phyloP scores from a whole-genome alignment of 768 basidiomycete genomes.

The Favolaschia claudopus region DNA sequence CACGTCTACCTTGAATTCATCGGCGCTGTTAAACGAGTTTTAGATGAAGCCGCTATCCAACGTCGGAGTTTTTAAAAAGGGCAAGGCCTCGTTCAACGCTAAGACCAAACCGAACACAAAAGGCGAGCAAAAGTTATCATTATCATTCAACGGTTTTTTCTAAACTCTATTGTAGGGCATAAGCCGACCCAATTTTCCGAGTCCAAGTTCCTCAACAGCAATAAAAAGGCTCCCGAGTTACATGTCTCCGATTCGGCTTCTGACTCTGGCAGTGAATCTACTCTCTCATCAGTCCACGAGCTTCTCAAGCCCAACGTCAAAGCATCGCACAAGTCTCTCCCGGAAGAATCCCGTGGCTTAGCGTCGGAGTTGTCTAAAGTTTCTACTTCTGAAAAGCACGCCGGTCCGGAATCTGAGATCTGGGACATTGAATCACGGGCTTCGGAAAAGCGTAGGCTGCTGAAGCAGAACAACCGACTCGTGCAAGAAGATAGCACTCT shows the following conservation, averaged over 20 bases:
- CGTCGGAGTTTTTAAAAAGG: slow-evolving; percentile 70
- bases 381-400: not conserved
- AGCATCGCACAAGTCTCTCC: not conserved
- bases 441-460: slow-evolving; percentile 18
- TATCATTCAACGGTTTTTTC: not conserved
- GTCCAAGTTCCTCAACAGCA: slow-evolving; percentile 49
- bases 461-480: not conserved
- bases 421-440: slow-evolving; percentile 62
- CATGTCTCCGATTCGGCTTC: slow-evolving; percentile 18
- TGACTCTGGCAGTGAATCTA: slow-evolving; percentile 21
- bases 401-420: slow-evolving; percentile 45
- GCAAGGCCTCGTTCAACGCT: slow-evolving; percentile 63
- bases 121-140: slow-evolving; percentile 30
- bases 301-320: slow-evolving; percentile 15
- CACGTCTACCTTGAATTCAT: not conserved
- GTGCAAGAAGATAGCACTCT: slow-evolving; percentile 1
- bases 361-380: slow-evolving; percentile 5
- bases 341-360: not conserved
- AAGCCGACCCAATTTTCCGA: slow-evolving; percentile 52
- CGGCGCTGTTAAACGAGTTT: not conserved
- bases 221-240: slow-evolving; percentile 11
- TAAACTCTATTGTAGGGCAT: not conserved
- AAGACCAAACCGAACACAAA: slow-evolving; percentile 30
- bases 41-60: slow-evolving; percentile 54
- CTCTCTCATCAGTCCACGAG: slow-evolving; percentile 23